phyloP scores from a whole-genome alignment of 2,329 filamentous ascomycete species.

The Exophiala mesophila region DNA sequence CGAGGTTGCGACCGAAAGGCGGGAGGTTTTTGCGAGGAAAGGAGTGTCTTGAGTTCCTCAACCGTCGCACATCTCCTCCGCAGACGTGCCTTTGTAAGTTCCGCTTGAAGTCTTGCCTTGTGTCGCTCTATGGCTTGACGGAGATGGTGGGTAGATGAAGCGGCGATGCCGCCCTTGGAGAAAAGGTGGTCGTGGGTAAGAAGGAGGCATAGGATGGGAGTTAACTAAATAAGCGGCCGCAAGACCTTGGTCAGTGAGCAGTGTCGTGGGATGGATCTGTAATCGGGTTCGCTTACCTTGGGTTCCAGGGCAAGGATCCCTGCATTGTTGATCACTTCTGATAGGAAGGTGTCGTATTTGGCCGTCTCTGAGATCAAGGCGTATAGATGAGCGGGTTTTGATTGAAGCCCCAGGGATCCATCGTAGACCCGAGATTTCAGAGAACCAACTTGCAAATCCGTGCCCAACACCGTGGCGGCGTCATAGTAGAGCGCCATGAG shows the following conservation, averaged over 20 bases:
- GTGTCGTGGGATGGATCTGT: constrained; percentile 5
- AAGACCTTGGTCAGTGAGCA: constrained; percentile 36
- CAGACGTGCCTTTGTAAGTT: constrained; percentile 75
- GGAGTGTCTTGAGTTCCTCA: constrained; percentile 51
- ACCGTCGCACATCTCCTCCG: constrained; percentile 64
- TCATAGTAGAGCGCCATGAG: constrained; percentile 96
- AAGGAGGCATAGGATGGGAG: constrained; percentile 72
- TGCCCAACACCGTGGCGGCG: constrained; percentile 67
- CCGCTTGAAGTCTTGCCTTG: constrained; percentile 72
- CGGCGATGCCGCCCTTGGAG: constrained; percentile 73
- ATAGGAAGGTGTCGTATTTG: constrained; percentile 84
- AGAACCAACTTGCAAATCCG: constrained; percentile 58
- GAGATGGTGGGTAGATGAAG: constrained; percentile 73
- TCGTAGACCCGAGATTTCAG: constrained; percentile 80
- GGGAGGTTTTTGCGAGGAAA: constrained; percentile 36
- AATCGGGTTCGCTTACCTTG: constrained; percentile 57
- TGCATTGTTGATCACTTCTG: constrained; percentile 81
- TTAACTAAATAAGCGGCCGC: constrained; percentile 55
- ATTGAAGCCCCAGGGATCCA: constrained; percentile 66
- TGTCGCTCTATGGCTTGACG: constrained; percentile 71
- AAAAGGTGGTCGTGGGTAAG: constrained; percentile 83
- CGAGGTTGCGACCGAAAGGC: constrained; percentile 60
- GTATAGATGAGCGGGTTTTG: constrained; percentile 74
- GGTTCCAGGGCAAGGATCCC: constrained; percentile 72
- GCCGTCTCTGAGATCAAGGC: constrained; percentile 79